Conservation (phyloP, 2,329 filamentous ascomycete genomes). For the Ophiocordyceps australis region DNA sequence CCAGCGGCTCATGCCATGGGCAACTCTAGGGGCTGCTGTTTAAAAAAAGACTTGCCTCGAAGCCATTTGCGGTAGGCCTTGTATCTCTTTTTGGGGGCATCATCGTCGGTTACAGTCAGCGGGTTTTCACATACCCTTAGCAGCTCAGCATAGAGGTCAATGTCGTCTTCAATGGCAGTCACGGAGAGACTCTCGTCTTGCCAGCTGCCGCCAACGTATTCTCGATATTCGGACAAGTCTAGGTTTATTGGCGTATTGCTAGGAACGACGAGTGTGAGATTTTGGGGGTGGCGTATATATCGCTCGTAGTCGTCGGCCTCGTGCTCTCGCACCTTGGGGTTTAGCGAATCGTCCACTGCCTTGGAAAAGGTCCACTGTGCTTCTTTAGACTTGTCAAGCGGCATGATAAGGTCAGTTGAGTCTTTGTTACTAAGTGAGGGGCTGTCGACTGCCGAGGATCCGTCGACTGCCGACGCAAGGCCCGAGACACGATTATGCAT, state of each 20-base stretch:
- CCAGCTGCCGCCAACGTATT: conserved; percentile 57
- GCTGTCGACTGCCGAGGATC: neutral
- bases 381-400: conserved; percentile 59
- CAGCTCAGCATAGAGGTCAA: conserved; percentile 54
- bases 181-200: conserved; percentile 38
- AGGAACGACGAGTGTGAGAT: conserved; percentile 65
- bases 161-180: conserved; percentile 26
- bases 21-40: conserved; percentile 56
- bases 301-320: conserved; percentile 77
- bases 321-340: conserved; percentile 58
- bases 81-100: conserved; percentile 82
- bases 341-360: conserved; percentile 68
- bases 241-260: conserved; percentile 43
- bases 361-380: conserved; percentile 81
- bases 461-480: neutral
- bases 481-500: conserved; percentile 15
- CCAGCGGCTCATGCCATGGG: neutral
- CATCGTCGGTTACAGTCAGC: conserved; percentile 73
- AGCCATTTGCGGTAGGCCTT: conserved; percentile 95
- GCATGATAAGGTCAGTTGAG: conserved; percentile 37
- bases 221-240: conserved; percentile 51
- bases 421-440: too few relatives aligned
- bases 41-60: conserved; percentile 86
- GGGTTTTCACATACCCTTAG: conserved; percentile 64
- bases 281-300: conserved; percentile 80